A percentile compares a stretch with the other conserved stretches of the same genome.
Conservation (phyloP, 345 rosid genomes). For the Brassica napus region DNA sequence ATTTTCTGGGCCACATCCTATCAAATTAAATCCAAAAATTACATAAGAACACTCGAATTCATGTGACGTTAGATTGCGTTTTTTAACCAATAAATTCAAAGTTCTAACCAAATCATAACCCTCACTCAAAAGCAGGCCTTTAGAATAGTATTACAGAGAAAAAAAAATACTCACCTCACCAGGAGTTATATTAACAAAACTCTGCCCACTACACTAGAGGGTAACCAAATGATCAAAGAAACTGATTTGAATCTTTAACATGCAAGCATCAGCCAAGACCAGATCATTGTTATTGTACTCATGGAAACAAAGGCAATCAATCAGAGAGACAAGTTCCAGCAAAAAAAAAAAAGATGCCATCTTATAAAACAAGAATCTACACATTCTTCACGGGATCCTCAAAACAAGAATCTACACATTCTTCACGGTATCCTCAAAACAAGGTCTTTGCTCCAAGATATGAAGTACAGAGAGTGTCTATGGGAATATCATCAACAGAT, state of each 20-base stretch:
- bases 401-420: too few species aligned
- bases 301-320: neutral
- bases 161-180: slow-evolving; percentile 66
- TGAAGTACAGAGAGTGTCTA: too few species aligned
- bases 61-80: neutral
- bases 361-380: too few species aligned
- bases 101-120: neutral
- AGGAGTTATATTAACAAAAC: slow-evolving; percentile 67
- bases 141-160: neutral
- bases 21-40: slow-evolving; percentile 35
- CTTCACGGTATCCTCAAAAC: too few species aligned
- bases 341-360: too few species aligned
- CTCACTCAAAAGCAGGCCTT: slow-evolving; percentile 15
- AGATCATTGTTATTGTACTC: neutral
- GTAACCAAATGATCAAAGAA: neutral
- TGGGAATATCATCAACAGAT: too few species aligned
- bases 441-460: too few species aligned
- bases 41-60: neutral
- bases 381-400: too few species aligned
- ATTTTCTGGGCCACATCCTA: slow-evolving; percentile 84
- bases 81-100: neutral
- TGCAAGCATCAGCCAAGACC: neutral
- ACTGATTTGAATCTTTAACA: neutral
- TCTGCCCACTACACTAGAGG: slow-evolving; percentile 49
- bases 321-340: too few species aligned